A percentile compares a stretch with the other conserved stretches of the same genome.
Evolutionary conservation across 2,329 filamentous ascomycete species (phyloP).

Genomic region (Nectriaceae sp.): DNA sequence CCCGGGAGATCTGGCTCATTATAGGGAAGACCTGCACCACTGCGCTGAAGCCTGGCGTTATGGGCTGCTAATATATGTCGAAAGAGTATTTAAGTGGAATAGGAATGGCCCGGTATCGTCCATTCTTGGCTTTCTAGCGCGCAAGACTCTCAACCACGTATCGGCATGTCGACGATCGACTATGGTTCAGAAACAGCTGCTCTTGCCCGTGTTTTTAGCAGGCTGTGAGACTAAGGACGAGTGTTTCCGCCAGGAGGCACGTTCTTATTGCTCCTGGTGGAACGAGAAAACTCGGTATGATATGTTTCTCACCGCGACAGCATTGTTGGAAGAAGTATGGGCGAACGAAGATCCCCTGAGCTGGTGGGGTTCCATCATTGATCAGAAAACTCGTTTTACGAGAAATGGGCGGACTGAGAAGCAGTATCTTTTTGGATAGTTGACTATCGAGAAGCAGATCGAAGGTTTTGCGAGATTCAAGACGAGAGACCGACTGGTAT

Average conservation of each 20-base stretch:
- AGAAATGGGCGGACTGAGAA: neutral
- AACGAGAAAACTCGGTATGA: constrained; percentile 31
- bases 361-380: constrained; percentile 11
- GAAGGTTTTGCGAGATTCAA: no score
- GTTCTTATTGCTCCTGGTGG: constrained; percentile 35
- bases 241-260: constrained; percentile 23
- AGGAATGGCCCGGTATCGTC: constrained; percentile 9
- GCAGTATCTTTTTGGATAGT: constrained; percentile 12
- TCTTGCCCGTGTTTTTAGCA: constrained; percentile 38
- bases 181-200: constrained; percentile 37
- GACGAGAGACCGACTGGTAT: no score
- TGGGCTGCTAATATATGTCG: constrained; percentile 34
- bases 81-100: constrained; percentile 30
- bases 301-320: constrained; percentile 29
- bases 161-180: constrained; percentile 25
- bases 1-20: constrained; percentile 10
- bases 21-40: constrained; percentile 31
- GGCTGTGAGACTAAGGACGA: constrained; percentile 30
- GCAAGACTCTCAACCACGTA: constrained; percentile 26
- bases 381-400: constrained; percentile 8
- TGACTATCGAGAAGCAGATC: no score
- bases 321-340: constrained; percentile 24
- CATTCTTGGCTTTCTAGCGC: constrained; percentile 22
- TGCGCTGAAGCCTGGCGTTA: constrained; percentile 38
- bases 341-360: neutral